Percentiles rank a stretch among this genome's conserved stretches.
phyloP scores from a whole-genome alignment of 371 early-diverging fungal genomes.

The Apophysomyces elegans region DNA sequence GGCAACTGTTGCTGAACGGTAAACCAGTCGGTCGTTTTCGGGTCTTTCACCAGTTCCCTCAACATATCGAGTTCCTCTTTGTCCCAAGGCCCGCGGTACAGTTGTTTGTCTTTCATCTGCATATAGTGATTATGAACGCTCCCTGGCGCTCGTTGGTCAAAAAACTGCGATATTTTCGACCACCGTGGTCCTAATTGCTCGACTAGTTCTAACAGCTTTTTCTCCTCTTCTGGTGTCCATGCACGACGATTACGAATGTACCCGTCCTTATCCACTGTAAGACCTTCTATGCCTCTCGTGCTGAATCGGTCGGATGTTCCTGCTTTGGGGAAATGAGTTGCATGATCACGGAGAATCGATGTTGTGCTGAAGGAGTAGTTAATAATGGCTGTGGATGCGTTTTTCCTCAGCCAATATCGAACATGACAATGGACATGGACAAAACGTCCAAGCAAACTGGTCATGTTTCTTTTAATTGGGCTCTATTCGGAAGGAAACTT shows the following conservation, averaged over 20 bases:
- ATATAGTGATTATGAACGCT: conserved; percentile 27
- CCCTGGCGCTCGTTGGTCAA: conserved; percentile 26
- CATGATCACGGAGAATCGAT: not conserved
- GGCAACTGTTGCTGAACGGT: conserved; percentile 30
- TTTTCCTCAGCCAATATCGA: not conserved
- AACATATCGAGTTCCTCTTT: conserved; percentile 29
- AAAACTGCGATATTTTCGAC: conserved; percentile 18
- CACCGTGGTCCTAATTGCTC: conserved; percentile 9
- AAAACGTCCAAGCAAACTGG: not conserved
- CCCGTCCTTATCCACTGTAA: not conserved
- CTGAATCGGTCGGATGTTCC: not conserved
- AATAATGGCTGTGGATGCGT: not conserved
- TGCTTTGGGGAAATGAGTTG: not conserved
- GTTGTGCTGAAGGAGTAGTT: not conserved
- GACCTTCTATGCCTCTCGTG: not conserved
- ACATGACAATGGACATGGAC: not conserved
- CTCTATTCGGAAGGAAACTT: too few relatives aligned
- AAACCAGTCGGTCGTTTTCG: conserved; percentile 25
- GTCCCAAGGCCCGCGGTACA: conserved; percentile 34
- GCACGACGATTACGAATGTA: conserved; percentile 15
- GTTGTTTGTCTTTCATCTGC: not conserved
- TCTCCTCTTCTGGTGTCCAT: conserved; percentile 20
- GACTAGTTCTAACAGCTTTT: conserved; percentile 10
- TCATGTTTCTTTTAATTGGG: not conserved
- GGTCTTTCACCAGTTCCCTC: conserved; percentile 18